Evolutionary conservation across 1,284 basidiomycete genomes (phyloP).

Genomic region (Rhodotorula sp.): DNA sequence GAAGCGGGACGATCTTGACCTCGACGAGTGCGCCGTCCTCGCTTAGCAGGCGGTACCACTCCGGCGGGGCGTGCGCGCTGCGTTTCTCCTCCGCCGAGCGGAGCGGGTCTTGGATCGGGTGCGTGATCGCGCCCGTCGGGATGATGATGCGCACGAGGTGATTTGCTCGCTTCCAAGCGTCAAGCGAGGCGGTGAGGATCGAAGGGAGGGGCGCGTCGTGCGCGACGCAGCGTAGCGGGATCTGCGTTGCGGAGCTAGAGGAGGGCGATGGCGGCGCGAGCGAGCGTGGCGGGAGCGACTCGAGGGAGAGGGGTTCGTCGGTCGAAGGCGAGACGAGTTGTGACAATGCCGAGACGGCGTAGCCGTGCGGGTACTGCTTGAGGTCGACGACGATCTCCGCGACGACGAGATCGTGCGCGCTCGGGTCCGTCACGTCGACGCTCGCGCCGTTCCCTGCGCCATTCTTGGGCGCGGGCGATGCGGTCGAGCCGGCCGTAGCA

Average conservation of each 20-base stretch:
- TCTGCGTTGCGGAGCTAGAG: background rate
- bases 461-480: background rate
- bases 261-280: constrained; percentile 11
- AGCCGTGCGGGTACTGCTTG: constrained; percentile 44
- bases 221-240: constrained; percentile 37
- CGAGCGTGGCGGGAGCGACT: constrained; percentile 26
- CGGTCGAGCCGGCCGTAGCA: background rate
- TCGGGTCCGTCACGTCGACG: constrained; percentile 11
- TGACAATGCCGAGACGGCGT: constrained; percentile 26
- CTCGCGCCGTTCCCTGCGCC: constrained; percentile 2
- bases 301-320: constrained; percentile 28
- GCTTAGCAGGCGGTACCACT: constrained; percentile 35
- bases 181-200: constrained; percentile 42
- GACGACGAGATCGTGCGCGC: constrained; percentile 35
- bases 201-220: constrained; percentile 43
- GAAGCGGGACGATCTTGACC: constrained; percentile 60
- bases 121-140: constrained; percentile 37
- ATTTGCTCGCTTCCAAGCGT: constrained; percentile 41
- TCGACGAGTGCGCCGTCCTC: constrained; percentile 62
- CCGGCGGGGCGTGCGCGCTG: constrained; percentile 12
- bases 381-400: constrained; percentile 42
- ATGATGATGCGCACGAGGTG: constrained; percentile 42
- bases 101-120: constrained; percentile 38
- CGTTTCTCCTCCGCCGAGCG: constrained; percentile 45
- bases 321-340: constrained; percentile 7